phyloP scores from a whole-genome alignment of 768 basidiomycete genomes.

The Dendrothele bispora region DNA sequence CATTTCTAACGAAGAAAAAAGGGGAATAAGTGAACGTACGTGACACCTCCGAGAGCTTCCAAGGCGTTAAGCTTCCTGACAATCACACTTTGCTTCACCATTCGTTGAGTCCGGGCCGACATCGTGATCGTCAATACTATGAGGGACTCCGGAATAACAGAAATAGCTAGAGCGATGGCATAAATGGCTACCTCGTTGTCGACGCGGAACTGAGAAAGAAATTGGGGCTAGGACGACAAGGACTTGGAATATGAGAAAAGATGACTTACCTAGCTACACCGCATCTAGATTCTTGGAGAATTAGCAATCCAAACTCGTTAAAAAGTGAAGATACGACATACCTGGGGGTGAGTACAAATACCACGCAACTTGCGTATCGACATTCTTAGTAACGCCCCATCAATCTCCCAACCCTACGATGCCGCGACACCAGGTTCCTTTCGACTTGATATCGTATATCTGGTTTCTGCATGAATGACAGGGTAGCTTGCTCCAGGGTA shows the following conservation, averaged over 20 bases:
- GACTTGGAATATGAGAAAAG: background rate
- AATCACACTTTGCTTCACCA: conserved; percentile 59
- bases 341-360: no score
- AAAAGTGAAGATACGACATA: no score
- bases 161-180: conserved; percentile 35
- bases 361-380: no score
- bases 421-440: no score
- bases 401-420: no score
- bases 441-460: no score
- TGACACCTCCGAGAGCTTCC: conserved; percentile 60
- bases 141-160: conserved; percentile 42
- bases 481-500: no score
- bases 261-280: conserved; percentile 25
- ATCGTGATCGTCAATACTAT: conserved; percentile 57
- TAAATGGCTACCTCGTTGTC: no score
- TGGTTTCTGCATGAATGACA: no score
- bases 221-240: background rate
- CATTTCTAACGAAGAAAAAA: background rate
- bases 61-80: conserved; percentile 64
- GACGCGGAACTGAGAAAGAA: background rate
- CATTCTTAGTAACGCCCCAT: no score
- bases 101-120: conserved; percentile 54
- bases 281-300: no score
- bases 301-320: no score
- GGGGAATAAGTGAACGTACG: conserved; percentile 20